phyloP scores from a whole-genome alignment of 2,329 filamentous ascomycete species.

The Endoconidiophora polonica region DNA sequence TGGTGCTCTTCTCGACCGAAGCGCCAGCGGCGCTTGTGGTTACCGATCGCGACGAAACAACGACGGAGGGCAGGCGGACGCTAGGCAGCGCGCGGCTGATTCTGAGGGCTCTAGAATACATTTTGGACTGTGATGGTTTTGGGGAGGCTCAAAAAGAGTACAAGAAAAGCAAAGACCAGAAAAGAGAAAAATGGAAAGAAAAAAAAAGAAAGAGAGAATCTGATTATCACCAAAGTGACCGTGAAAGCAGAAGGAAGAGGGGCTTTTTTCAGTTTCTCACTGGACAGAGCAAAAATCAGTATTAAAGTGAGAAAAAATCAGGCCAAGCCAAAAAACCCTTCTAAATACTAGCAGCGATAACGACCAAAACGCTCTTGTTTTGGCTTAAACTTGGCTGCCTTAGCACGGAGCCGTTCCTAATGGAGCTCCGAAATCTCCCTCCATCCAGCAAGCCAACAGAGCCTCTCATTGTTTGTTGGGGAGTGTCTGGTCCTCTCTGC shows the following conservation, averaged over 20 bases:
- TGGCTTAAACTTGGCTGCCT: not conserved
- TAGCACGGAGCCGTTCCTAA: not conserved
- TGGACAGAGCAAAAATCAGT: not conserved
- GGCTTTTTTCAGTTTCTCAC: not conserved
- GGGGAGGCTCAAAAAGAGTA: not conserved
- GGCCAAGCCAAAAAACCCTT: not conserved
- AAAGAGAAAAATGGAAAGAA: constrained; percentile 2
- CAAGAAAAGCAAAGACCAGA: constrained; percentile 6
- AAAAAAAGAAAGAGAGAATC: constrained; percentile 3
- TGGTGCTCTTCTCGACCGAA: constrained; percentile 58
- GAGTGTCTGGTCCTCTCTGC: not conserved
- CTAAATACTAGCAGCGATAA: not conserved
- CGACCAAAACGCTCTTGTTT: not conserved
- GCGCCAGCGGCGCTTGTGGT: constrained; percentile 91
- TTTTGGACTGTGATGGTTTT: constrained; percentile 21
- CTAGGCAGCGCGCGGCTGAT: constrained; percentile 43
- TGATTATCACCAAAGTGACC: not conserved
- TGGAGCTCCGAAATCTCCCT: constrained; percentile 1
- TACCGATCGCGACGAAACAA: constrained; percentile 52
- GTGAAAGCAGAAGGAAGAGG: constrained; percentile 1
- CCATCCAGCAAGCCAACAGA: not conserved
- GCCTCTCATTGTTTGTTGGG: not conserved
- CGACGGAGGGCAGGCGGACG: constrained; percentile 27
- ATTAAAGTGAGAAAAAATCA: constrained; percentile 2
- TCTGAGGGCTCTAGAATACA: constrained; percentile 58